Evolutionary conservation across 1,284 basidiomycete genomes (phyloP), one percentile per base, ranked within the genome.

Genomic region (Takashimella koratensis): DNA sequence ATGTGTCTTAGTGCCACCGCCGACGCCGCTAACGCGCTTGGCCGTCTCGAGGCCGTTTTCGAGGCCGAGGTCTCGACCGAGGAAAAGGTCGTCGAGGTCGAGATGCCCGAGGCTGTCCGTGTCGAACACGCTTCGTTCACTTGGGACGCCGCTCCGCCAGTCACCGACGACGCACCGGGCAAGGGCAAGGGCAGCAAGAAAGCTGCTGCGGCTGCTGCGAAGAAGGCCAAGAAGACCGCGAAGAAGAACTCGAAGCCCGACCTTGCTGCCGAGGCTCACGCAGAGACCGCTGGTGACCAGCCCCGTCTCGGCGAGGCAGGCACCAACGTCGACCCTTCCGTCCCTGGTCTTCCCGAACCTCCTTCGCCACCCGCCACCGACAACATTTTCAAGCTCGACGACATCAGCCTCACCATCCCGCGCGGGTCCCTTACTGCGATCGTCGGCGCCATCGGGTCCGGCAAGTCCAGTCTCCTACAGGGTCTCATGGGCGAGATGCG

Each of bases 401-500:
- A 85, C 56, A 74, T 91, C 56, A 79, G 82, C 59, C 65, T 93
- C 58, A 76, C 76, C 10, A 82, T 92, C 47, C 86, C 86, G 1
- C 78, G 82, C 1, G 89, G 89, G 0, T 79, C 85, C 58, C 79
- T 93, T 13, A 83, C 86, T 4, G 90, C 89, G 1, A 83, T 95
- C 47, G 88, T 93, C 13, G 87, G 87, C 6, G 77, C 80, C 2
- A 83, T 88, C 40, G 87, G 86, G 0, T 84, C 82, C 12, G 87
- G 87, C 23, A 88, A 88, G 79, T 71, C 60, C 13, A 67, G 60
- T 41, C 59, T 77, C 30, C 73, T 88, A 6, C 85, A 87, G 65
- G 83, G 83, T 2, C 67, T 89, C 47, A 84, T 91, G 51, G 88
- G 88, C 12, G 88, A 90, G 68, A 90, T 90, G 88, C 78, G 84